Percentiles rank a stretch among this genome's conserved stretches.
Conservation (phyloP, 2,329 filamentous ascomycete species). For the Pseudogymnoascus sp. region DNA sequence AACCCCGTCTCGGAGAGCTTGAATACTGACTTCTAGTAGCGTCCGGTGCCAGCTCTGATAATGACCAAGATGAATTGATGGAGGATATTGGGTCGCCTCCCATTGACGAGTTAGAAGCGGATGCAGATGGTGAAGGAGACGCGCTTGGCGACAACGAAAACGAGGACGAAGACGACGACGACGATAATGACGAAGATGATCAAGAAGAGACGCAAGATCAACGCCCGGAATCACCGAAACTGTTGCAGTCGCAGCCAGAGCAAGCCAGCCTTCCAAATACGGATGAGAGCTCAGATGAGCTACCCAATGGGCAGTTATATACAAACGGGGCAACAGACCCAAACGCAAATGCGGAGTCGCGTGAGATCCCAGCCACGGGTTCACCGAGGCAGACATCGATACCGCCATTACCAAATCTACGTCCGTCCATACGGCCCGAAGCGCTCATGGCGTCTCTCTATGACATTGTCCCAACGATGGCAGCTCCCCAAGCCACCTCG, state of each 20-base stretch:
- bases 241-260: constrained; percentile 17
- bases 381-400: constrained; percentile 26
- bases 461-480: constrained; percentile 95
- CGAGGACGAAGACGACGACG: constrained; percentile 27
- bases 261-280: constrained; percentile 23
- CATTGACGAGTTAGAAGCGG: constrained; percentile 28
- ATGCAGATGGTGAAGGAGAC: constrained; percentile 27
- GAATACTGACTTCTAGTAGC: constrained; percentile 18
- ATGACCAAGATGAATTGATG: constrained; percentile 52
- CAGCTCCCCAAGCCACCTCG: constrained; percentile 88
- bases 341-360: constrained; percentile 25
- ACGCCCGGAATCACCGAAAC: constrained; percentile 10
- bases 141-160: constrained; percentile 27
- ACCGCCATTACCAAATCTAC: constrained; percentile 37
- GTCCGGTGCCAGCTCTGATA: constrained; percentile 39
- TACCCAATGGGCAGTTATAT: constrained; percentile 13
- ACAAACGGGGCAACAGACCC: constrained; percentile 22
- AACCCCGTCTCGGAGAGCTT: neutral
- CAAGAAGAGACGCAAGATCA: constrained; percentile 44
- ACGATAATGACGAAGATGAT: constrained; percentile 42
- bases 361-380: constrained; percentile 24
- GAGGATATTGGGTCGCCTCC: constrained; percentile 35
- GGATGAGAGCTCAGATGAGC: constrained; percentile 24
- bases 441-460: constrained; percentile 74
- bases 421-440: constrained; percentile 63